phyloP scores from a whole-genome alignment of 192 early-diverging fungal genomes.

The Gamsiella multidivaricata region DNA sequence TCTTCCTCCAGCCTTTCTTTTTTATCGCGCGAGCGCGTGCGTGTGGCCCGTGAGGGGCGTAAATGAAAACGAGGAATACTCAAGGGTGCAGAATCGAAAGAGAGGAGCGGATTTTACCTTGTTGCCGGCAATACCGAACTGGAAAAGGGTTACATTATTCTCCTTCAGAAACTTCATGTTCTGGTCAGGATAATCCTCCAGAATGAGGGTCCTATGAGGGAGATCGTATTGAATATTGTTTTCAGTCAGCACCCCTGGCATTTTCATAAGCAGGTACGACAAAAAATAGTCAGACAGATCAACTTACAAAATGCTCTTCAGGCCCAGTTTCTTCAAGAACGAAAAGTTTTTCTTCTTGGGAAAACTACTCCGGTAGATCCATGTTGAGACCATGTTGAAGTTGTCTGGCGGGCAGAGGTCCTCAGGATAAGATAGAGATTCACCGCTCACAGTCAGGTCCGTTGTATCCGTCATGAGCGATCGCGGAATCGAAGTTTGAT shows the following conservation, averaged over 20 bases:
- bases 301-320: constrained; percentile 88
- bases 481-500: constrained; percentile 18
- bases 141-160: constrained; percentile 84
- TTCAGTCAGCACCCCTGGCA: too few relatives aligned
- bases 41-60: neutral
- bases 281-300: too few relatives aligned
- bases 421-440: constrained; percentile 61
- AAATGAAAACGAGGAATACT: neutral
- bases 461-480: constrained; percentile 30
- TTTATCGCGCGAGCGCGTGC: neutral
- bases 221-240: too few relatives aligned
- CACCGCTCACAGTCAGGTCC: constrained; percentile 42
- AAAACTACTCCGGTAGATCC: constrained; percentile 94
- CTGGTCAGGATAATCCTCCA: constrained; percentile 91
- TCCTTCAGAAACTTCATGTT: constrained; percentile 87
- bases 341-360: constrained; percentile 93
- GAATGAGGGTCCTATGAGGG: constrained; percentile 79
- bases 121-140: constrained; percentile 92
- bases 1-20: neutral
- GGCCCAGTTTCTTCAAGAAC: constrained; percentile 87
- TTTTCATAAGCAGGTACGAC: too few relatives aligned
- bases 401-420: constrained; percentile 90
- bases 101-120: constrained; percentile 68
- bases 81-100: neutral
- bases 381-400: constrained; percentile 94